phyloP scores from a whole-genome alignment of 805 yeast species.

The Saturnispora galanensis region DNA sequence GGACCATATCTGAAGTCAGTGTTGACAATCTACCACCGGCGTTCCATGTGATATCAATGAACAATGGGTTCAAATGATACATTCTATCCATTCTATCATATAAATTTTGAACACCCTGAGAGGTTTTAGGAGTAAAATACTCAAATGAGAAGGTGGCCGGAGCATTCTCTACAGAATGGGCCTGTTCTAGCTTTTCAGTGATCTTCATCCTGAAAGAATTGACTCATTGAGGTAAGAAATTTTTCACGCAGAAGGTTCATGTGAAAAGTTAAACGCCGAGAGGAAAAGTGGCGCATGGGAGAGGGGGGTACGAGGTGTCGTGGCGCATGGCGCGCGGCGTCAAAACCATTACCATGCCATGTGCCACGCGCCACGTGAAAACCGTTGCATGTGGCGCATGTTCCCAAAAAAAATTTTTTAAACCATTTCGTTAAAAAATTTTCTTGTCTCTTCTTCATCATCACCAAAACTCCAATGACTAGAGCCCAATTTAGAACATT shows the following conservation, averaged over 20 bases:
- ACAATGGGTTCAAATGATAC: slow-evolving; percentile 85
- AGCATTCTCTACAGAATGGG: slow-evolving; percentile 25
- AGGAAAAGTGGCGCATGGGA: too few species aligned
- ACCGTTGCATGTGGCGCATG: too few species aligned
- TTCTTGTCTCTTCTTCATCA: neutral
- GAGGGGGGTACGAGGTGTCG: too few species aligned
- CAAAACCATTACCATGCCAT: too few species aligned
- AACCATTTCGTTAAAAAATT: neutral
- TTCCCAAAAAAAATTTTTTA: slow-evolving; percentile 1
- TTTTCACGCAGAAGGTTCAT: slow-evolving; percentile 1
- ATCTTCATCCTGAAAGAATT: slow-evolving; percentile 29
- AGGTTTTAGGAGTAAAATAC: slow-evolving; percentile 94
- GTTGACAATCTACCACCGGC: slow-evolving; percentile 89
- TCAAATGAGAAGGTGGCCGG: slow-evolving; percentile 86
- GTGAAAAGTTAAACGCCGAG: neutral
- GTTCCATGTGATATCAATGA: slow-evolving; percentile 96
- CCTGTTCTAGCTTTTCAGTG: slow-evolving; percentile 34
- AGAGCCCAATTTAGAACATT: slow-evolving; percentile 67
- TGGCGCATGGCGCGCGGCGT: too few species aligned
- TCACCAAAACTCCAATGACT: slow-evolving; percentile 15
- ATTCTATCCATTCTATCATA: slow-evolving; percentile 97
- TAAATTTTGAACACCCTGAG: slow-evolving; percentile 92
- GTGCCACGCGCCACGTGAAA: too few species aligned
- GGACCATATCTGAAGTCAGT: slow-evolving; percentile 83
- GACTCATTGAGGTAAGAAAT: slow-evolving; percentile 3